A percentile compares a stretch with the other conserved stretches of the same genome.
Evolutionary conservation across 371 early-diverging fungal species (phyloP).

Genomic region (Dinochytrium kinnereticum): DNA sequence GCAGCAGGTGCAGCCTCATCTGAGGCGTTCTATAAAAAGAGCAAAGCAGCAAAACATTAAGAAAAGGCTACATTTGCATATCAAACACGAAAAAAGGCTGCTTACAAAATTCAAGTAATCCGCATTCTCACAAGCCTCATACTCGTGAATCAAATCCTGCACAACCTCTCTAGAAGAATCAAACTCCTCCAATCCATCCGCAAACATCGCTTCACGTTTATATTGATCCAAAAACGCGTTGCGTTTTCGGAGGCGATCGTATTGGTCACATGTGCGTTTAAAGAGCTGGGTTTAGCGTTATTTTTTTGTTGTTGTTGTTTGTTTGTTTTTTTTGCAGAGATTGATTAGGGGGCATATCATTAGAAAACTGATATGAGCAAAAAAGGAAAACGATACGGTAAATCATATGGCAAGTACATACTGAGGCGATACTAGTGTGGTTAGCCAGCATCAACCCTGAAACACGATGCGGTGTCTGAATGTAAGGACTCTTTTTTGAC

Average conservation of each 20-base stretch:
- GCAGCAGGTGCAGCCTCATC: constrained; percentile 6
- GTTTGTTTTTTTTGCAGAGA: too few species aligned
- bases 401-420: constrained; percentile 44
- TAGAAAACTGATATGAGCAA: constrained; percentile 2
- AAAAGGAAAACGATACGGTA: background rate
- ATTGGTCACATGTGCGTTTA: constrained; percentile 94
- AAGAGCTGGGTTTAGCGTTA: too few species aligned
- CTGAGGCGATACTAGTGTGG: constrained; percentile 92
- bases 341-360: background rate
- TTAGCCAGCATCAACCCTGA: constrained; percentile 98
- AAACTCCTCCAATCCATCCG: constrained; percentile 90
- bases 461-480: constrained; percentile 90
- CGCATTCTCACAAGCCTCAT: constrained; percentile 91
- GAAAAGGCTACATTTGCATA: background rate
- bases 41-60: background rate
- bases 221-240: constrained; percentile 99
- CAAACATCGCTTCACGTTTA: constrained; percentile 80
- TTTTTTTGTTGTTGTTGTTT: too few species aligned
- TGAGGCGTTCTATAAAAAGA: background rate
- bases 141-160: constrained; percentile 90
- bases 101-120: constrained; percentile 69
- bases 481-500: constrained; percentile 90
- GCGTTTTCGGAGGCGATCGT: constrained; percentile 93
- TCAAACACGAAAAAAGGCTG: constrained; percentile 5
- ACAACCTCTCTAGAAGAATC: constrained; percentile 84